Evolutionary conservation across 305 asterid species (phyloP), one percentile per base, ranked within the genome.

Genomic region (Fraxinus sp.): DNA sequence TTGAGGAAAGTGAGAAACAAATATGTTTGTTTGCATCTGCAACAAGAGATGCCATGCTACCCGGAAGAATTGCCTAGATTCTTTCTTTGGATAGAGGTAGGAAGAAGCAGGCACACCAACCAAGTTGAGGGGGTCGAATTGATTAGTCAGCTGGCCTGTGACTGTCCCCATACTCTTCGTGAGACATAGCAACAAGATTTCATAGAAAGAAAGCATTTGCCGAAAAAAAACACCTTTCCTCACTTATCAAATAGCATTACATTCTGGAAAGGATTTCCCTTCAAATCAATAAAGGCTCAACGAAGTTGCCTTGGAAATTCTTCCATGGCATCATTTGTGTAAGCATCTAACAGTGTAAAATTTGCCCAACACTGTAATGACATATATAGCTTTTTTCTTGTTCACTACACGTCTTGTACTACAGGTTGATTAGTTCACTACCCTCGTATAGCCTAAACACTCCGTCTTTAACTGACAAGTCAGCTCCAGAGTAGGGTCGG

Each of bases 301-400:
- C 86, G 92, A 95, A 89, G 98, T 95, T 72, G 99, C 98, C 70
- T 79, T 91, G 74, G 88, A 95, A 81, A 95, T 95, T 85, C 98
- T 95, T 79, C 94, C 98, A 36, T 89, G 11, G 83, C 91, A 75
- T 92, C 82, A 89, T n/a, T 18, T 28, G 0, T 76, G 46, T 32
- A 26, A 35, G 36, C 5, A 33, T 9, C 5, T 49, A 9, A 22
- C 35, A 76, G 14, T 3, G 14, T 30, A 22, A 57, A 78, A 32
- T 57, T 59, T 16, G 18, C 5, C 33, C 7, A 49, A 46, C 18
- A 46, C 57, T 13, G 57, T 46, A 46, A 46, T 41, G 49, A 41
- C 57, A 46, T 13, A 14, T 46, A 46, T 49, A 14, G 18, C 18
- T 10, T 49, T 49, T 16, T 49, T 49, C 62, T 52, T 52, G 62